These are phyloP conservation scores for Talaromyces ruber DNA, from an alignment of 495 filamentous ascomycete genomes.

Conservation along the genomic window DNA sequence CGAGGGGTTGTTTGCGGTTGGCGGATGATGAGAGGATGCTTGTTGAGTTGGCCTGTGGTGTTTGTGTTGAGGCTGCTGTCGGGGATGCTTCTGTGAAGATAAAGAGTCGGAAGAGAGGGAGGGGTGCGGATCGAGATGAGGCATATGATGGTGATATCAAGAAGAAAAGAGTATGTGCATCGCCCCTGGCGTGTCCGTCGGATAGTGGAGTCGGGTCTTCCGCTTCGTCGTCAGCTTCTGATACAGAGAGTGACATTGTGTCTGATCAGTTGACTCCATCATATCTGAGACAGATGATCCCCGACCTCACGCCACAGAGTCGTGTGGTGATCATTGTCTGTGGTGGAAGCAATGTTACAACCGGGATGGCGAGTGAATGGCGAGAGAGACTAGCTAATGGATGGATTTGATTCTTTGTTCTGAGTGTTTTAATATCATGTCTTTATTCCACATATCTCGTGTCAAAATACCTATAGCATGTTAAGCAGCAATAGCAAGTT, in stretches of 20 bases:
- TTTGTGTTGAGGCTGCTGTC: slow-evolving; percentile 55
- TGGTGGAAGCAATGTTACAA: slow-evolving; percentile 68
- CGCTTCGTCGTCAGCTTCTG: background rate
- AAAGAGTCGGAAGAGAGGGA: background rate
- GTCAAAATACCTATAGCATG: background rate
- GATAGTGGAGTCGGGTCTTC: background rate
- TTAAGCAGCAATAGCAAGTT: slow-evolving; percentile 24
- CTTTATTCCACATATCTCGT: background rate
- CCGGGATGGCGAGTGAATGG: slow-evolving; percentile 58
- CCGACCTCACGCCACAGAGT: slow-evolving; percentile 44
- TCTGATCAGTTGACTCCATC: slow-evolving; percentile 12
- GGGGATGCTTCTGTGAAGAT: slow-evolving; percentile 19
- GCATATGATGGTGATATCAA: slow-evolving; percentile 15
- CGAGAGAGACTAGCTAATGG: slow-evolving; percentile 36
- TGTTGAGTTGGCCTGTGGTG: slow-evolving; percentile 79
- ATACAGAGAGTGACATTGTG: slow-evolving; percentile 11
- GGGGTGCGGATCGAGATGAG: background rate
- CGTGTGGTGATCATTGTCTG: slow-evolving; percentile 84
- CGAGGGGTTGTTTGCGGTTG: slow-evolving; percentile 62
- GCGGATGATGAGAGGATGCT: slow-evolving; percentile 75
- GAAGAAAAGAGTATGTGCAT: slow-evolving; percentile 26
- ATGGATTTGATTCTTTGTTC: slow-evolving; percentile 19
- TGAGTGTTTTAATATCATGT: background rate
- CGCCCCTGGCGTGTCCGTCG: background rate
- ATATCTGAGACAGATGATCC: slow-evolving; percentile 52